Evolutionary conservation across 257 asterid genomes (phyloP).

Genomic region (Verbascum thapsus): DNA sequence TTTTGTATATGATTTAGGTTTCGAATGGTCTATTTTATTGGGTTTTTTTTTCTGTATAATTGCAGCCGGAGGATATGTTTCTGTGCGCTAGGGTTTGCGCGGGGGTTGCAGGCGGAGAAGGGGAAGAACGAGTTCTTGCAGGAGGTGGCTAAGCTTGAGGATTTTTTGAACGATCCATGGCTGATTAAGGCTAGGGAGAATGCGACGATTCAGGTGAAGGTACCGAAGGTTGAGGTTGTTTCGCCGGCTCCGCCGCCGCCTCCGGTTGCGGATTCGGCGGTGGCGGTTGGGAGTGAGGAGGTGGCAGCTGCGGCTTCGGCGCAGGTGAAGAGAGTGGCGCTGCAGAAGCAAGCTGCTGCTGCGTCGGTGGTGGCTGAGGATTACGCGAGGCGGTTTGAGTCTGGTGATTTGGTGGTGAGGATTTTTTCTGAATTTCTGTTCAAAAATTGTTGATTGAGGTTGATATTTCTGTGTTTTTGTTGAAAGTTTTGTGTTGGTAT

Average conservation of each 20-base stretch:
- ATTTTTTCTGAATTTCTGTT: background rate
- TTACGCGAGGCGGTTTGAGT: slow-evolving; percentile 75
- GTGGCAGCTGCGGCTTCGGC: slow-evolving; percentile 59
- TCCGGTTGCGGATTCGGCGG: slow-evolving; percentile 39
- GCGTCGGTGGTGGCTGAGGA: slow-evolving; percentile 87
- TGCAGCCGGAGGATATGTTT: slow-evolving; percentile 89
- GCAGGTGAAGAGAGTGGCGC: slow-evolving; percentile 73
- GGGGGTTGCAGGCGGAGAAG: slow-evolving; percentile 58
- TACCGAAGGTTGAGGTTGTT: slow-evolving; percentile 74
- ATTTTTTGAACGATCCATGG: slow-evolving; percentile 89
- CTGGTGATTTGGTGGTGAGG: slow-evolving; percentile 82
- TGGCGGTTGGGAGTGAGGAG: slow-evolving; percentile 41
- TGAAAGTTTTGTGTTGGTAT: background rate
- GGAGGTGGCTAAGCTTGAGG: slow-evolving; percentile 74
- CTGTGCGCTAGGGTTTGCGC: slow-evolving; percentile 77
- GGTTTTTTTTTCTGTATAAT: slow-evolving; percentile 38
- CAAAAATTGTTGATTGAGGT: no score
- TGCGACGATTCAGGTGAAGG: slow-evolving; percentile 82
- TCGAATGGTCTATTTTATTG: no score
- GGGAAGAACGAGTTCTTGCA: slow-evolving; percentile 61
- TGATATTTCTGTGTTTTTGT: background rate
- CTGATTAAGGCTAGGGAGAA: slow-evolving; percentile 62
- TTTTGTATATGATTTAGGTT: no score
- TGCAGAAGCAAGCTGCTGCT: slow-evolving; percentile 92
- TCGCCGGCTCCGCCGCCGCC: no score